phyloP scores from a whole-genome alignment of 345 rosid species.

The Citrus maxima region DNA sequence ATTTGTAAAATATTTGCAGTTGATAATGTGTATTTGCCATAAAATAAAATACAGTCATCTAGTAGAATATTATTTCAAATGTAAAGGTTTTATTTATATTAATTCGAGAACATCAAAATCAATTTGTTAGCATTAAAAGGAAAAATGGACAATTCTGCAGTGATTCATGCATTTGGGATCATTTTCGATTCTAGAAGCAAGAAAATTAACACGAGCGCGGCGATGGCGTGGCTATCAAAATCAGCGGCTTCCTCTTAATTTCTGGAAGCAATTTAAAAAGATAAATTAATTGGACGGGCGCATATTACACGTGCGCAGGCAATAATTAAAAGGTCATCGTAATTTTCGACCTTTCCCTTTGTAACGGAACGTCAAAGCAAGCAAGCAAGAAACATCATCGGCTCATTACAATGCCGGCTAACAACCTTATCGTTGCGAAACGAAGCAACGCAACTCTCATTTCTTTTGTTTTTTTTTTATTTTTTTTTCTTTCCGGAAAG shows the following conservation, averaged over 20 bases:
- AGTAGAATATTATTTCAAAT: no score
- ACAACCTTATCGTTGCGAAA: conserved; percentile 12
- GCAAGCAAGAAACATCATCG: no score
- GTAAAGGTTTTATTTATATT: no score
- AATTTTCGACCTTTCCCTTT: background rate
- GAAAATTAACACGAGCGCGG: background rate
- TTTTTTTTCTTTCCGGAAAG: background rate
- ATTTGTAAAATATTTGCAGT: background rate
- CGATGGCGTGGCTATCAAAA: background rate
- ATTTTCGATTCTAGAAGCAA: background rate
- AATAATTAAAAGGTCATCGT: background rate
- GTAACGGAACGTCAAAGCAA: conserved; percentile 12
- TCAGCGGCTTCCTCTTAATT: background rate
- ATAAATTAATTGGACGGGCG: background rate
- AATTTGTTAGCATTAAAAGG: background rate
- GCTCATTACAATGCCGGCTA: background rate
- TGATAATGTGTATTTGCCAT: no score
- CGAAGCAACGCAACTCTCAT: background rate
- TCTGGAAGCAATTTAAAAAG: background rate
- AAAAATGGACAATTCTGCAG: background rate
- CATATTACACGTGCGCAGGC: background rate
- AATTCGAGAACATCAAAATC: no score
- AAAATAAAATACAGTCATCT: no score
- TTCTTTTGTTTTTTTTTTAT: no score
- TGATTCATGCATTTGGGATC: background rate